Base-by-base conservation (phyloP, 169 alveolate species). In the Plasmodium gonderi region DNA sequence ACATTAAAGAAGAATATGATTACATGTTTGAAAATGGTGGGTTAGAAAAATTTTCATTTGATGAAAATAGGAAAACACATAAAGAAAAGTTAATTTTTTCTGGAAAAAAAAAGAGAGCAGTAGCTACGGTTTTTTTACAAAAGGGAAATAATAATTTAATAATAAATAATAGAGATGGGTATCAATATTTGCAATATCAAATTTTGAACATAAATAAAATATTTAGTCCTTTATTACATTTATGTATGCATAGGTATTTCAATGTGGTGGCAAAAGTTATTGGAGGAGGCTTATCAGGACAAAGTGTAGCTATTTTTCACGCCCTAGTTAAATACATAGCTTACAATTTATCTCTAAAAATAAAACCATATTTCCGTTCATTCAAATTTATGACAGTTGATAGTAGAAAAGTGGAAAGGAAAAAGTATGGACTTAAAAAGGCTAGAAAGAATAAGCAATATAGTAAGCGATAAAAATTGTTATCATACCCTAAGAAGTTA, bases 221-320 rank as follows among this genome's bases (percentile, higher is more conserved):
- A 29, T 93, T 95, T 65, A 95, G 95, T 69, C 97, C 97, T 0
- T 36, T 95, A 47, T 78, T 93, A 33, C 78, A 78, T 77, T 81
- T 95, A 38, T 80, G 93, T 51, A 74, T 91, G 79, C 72, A 95
- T 49, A 95, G 91, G 42, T 75, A 92, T 91, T 95, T 95, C 77
- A 94, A 95, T 76, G 85, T 95, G 5, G 95, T 95, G n/a, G 96
- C 97, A 45, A 79, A 17, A 42, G 96, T 91, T 31, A 76, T 79
- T 12, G 97, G 97, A 12, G 97, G 97, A 11, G 97, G 97, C 1
- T 91, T 94, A 20, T 68, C 96, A 0, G 97, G 97, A 0, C 97
- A 95, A 60, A 67, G 96, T 31, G 96, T 92, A n/a, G 97, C 97
- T 20, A 95, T 95, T 23, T 81, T 95, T 60, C 96, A 95, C 83